Conservation (phyloP, 2,329 filamentous ascomycete species). For the Pseudovirgaria hyperparasitica region DNA sequence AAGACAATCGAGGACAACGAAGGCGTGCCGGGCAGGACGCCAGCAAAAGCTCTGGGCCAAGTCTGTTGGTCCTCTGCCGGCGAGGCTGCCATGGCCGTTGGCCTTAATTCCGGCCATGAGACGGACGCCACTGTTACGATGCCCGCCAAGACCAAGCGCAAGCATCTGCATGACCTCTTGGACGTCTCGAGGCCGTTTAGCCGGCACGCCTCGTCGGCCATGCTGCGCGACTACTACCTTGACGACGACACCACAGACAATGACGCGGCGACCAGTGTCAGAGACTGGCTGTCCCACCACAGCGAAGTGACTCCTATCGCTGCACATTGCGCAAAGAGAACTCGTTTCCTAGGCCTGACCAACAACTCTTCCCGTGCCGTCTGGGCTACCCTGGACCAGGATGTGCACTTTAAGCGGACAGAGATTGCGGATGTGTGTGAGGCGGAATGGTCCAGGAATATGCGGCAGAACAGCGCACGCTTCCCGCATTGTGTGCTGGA, state of each 20-base stretch:
- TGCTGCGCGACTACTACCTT: slow-evolving; percentile 5
- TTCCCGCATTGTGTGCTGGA: slow-evolving; percentile 42
- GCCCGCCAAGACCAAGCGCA: slow-evolving; percentile 27
- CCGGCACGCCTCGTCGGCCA: slow-evolving; percentile 10
- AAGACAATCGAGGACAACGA: slow-evolving; percentile 30
- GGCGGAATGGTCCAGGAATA: slow-evolving; percentile 18
- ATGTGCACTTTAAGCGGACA: slow-evolving; percentile 28
- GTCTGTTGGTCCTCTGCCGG: slow-evolving; percentile 22
- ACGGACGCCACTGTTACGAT: slow-evolving; percentile 9
- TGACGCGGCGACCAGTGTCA: slow-evolving; percentile 18
- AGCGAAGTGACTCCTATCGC: slow-evolving; percentile 33
- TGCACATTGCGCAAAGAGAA: slow-evolving; percentile 31
- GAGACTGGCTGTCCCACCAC: slow-evolving; percentile 33
- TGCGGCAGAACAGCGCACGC: slow-evolving; percentile 10
- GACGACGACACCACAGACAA: slow-evolving; percentile 5
- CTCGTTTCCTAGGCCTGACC: slow-evolving; percentile 34
- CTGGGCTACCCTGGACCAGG: slow-evolving; percentile 37
- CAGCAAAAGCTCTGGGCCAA: slow-evolving; percentile 19
- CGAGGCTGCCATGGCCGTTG: slow-evolving; percentile 18
- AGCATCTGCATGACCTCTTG: slow-evolving; percentile 28
- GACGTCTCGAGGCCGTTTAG: slow-evolving; percentile 13
- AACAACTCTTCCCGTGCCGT: slow-evolving; percentile 29
- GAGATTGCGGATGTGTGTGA: slow-evolving; percentile 14
- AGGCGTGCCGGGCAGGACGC: slow-evolving; percentile 16
- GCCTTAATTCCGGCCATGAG: slow-evolving; percentile 5